phyloP scores from a whole-genome alignment of 768 basidiomycete genomes.

The Phanerochaete carnosa region DNA sequence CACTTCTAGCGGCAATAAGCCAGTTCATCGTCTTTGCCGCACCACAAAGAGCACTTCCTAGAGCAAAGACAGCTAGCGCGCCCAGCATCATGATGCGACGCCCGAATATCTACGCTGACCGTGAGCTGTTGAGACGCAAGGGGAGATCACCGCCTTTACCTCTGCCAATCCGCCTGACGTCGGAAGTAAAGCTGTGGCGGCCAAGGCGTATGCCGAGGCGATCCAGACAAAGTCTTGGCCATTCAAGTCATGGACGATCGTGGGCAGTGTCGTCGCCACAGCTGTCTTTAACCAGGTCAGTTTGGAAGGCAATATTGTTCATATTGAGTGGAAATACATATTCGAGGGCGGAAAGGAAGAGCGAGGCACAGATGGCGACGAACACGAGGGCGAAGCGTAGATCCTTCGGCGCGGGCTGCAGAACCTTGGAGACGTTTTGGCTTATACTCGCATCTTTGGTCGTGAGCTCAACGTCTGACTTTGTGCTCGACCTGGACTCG shows the following conservation, averaged over 20 bases:
- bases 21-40: slow-evolving; percentile 35
- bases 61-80: slow-evolving; percentile 27
- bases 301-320: neutral
- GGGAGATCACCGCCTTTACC: neutral
- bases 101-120: slow-evolving; percentile 24
- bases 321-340: neutral
- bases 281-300: slow-evolving; percentile 8
- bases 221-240: slow-evolving; percentile 21
- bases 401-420: neutral
- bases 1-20: slow-evolving; percentile 34
- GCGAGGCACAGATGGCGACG: neutral
- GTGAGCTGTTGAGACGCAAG: neutral
- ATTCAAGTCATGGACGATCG: slow-evolving; percentile 8
- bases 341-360: slow-evolving; percentile 7
- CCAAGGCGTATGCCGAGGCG: slow-evolving; percentile 28
- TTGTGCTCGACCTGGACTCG: too few species aligned
- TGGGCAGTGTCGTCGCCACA: slow-evolving; percentile 17
- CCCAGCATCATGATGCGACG: slow-evolving; percentile 27
- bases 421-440: neutral
- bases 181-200: slow-evolving; percentile 31
- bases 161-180: slow-evolving; percentile 26
- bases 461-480: too few species aligned
- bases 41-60: slow-evolving; percentile 38
- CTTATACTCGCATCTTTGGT: too few species aligned
- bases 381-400: slow-evolving; percentile 1